Conservation (phyloP, 2,329 filamentous ascomycete species). For the Thyridium curvatum region DNA sequence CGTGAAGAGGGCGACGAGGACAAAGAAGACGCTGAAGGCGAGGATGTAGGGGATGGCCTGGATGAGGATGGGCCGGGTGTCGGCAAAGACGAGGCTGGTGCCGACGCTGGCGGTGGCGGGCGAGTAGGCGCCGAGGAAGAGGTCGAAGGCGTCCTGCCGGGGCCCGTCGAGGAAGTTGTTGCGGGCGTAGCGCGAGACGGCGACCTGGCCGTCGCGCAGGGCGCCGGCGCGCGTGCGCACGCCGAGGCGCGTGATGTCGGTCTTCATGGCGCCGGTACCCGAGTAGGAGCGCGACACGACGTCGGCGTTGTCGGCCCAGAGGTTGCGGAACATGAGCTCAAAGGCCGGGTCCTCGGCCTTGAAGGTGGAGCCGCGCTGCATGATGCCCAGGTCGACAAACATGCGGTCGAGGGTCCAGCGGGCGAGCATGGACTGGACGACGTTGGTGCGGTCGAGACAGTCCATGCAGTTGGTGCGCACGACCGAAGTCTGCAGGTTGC, state of each 20-base stretch:
- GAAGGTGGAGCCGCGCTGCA: slow-evolving; percentile 70
- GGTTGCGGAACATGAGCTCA: slow-evolving; percentile 87
- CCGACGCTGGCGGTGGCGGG: slow-evolving; percentile 68
- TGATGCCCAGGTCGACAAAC: slow-evolving; percentile 75
- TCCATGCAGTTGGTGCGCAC: slow-evolving; percentile 99
- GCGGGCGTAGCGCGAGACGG: slow-evolving; percentile 77
- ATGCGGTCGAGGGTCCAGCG: slow-evolving; percentile 85
- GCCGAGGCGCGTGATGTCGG: slow-evolving; percentile 92
- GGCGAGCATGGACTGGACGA: slow-evolving; percentile 95
- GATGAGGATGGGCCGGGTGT: slow-evolving; percentile 78
- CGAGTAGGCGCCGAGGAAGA: slow-evolving; percentile 84
- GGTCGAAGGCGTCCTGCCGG: slow-evolving; percentile 88
- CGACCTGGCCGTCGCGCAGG: slow-evolving; percentile 81
- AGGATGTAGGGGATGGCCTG: slow-evolving; percentile 92
- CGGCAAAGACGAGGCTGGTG: slow-evolving; percentile 69
- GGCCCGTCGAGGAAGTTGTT: slow-evolving; percentile 97
- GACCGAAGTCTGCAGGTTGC: slow-evolving; percentile 77
- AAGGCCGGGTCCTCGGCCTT: slow-evolving; percentile 72
- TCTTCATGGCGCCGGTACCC: slow-evolving; percentile 95
- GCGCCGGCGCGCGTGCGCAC: slow-evolving; percentile 80
- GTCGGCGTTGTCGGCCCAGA: slow-evolving; percentile 98
- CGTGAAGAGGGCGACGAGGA: slow-evolving; percentile 69
- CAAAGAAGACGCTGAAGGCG: slow-evolving; percentile 77
- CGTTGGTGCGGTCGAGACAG: slow-evolving; percentile 94
- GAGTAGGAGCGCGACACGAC: slow-evolving; percentile 90